Conservation (phyloP, 2,329 filamentous ascomycete genomes). For the Claviceps humidiphila region DNA sequence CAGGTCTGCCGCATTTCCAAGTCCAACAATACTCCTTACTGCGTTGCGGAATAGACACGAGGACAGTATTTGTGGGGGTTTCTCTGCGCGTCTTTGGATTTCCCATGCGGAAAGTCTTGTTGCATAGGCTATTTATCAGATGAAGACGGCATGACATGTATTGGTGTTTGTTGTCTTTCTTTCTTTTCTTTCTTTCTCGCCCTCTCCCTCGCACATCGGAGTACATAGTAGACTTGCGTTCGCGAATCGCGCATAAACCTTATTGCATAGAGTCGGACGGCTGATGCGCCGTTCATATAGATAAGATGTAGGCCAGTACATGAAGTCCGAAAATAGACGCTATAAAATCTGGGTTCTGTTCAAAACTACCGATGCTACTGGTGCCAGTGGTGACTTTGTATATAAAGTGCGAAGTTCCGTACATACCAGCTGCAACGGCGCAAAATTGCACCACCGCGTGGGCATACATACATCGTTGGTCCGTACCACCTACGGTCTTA, state of each 20-base stretch:
- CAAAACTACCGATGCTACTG: too few species aligned
- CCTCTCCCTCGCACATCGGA: neutral
- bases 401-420: too few species aligned
- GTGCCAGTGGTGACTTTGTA: too few species aligned
- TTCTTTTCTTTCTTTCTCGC: neutral
- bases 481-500: too few species aligned
- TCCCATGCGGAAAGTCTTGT: neutral
- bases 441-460: too few species aligned
- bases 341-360: neutral
- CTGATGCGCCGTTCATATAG: neutral
- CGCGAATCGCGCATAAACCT: neutral
- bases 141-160: neutral
- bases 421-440: too few species aligned
- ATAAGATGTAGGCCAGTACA: neutral
- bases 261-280: neutral
- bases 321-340: neutral
- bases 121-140: neutral
- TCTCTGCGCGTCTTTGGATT: too few species aligned
- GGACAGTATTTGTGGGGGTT: too few species aligned
- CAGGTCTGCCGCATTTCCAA: neutral
- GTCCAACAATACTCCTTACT: slow-evolving; percentile 2
- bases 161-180: neutral
- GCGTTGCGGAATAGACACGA: neutral
- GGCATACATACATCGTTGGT: too few species aligned
- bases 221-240: neutral